Evolutionary conservation across 2,329 filamentous ascomycete genomes (phyloP), one percentile per base, ranked within the genome.

Genomic region (Saccharata proteae): DNA sequence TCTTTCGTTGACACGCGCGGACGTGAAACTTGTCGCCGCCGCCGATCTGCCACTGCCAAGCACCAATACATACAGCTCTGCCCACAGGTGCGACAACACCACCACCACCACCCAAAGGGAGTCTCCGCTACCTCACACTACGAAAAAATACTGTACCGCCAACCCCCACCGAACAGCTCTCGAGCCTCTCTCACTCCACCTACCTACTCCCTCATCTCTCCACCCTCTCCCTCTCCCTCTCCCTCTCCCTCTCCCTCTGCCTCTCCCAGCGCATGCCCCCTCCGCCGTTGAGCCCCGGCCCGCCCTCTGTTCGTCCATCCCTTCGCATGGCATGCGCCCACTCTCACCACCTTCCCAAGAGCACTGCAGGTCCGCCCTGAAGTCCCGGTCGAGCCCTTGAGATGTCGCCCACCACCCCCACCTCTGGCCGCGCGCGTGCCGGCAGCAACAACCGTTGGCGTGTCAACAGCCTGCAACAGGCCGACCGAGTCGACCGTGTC

Each of bases 401-500:
- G 24, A 36, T 36, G 29, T 32, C 34, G 29, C 22, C 24, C 13
- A n/a, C n/a, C n/a, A n/a, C n/a, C n/a, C n/a, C n/a, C n/a, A n/a
- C n/a, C n/a, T 36, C 34, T 10, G 29, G 25, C n/a, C 34, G 30
- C 34, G 29, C 22, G 29, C 34, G 34, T 29, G 32, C 34, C 22
- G 20, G 29, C 29, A 32, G 34, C 34, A 32, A 24, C 21, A 49
- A 49, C 43, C 47, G 46, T 30, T 52, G 54, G 37, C 54, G 57
- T 35, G 48, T 61, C 35, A 57, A 57, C 53, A 64, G 56, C 38
- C 45, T 62, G 36, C 54, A 57, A 40, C 48, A 51, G 21, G 49
- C 52, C 16, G 56, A 59, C 18, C 46, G 43, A 23, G 46, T 55
- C 29, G 48, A 57, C 25, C n/a, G n/a, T n/a, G n/a, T n/a, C n/a